These are phyloP conservation scores for Naganishia kalamii DNA, from an alignment of 768 basidiomycete species.

Conservation along the genomic window DNA sequence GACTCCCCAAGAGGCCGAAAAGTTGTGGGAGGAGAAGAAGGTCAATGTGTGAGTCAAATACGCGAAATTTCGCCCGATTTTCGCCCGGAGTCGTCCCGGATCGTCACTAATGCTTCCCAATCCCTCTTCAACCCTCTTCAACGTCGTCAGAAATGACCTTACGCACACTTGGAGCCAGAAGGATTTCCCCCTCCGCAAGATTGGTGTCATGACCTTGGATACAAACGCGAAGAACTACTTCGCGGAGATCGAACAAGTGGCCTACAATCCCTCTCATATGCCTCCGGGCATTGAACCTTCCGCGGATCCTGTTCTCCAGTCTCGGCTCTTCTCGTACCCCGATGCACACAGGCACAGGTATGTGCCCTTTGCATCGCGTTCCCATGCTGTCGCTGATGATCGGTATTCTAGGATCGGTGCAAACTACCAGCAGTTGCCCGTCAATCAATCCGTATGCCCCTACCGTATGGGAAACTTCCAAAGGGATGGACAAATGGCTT, in stretches of 20 bases:
- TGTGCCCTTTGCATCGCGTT: background rate
- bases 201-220: constrained; percentile 49
- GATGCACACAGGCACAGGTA: constrained; percentile 43
- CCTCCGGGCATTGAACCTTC: constrained; percentile 84
- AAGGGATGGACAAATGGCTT: constrained; percentile 61
- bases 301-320: constrained; percentile 86
- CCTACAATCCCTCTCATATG: constrained; percentile 64
- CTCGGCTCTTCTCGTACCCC: constrained; percentile 85
- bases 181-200: constrained; percentile 47
- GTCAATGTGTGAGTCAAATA: constrained; percentile 76
- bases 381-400: constrained; percentile 33
- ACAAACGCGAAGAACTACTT: constrained; percentile 47
- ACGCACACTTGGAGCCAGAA: constrained; percentile 47
- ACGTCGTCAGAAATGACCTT: constrained; percentile 28
- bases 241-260: constrained; percentile 40
- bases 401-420: constrained; percentile 40
- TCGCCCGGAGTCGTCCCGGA: too few relatives aligned
- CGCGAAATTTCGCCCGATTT: background rate
- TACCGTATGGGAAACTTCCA: constrained; percentile 73
- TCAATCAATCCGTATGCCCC: constrained; percentile 69
- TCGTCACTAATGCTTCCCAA: constrained; percentile 10
- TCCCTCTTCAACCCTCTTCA: background rate
- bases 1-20: constrained; percentile 84
- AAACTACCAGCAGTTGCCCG: constrained; percentile 66
- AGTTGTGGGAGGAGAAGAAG: constrained; percentile 55